Evolutionary conservation across 2,329 filamentous ascomycete genomes (phyloP).

Genomic region (Furcasterigmium sp.): DNA sequence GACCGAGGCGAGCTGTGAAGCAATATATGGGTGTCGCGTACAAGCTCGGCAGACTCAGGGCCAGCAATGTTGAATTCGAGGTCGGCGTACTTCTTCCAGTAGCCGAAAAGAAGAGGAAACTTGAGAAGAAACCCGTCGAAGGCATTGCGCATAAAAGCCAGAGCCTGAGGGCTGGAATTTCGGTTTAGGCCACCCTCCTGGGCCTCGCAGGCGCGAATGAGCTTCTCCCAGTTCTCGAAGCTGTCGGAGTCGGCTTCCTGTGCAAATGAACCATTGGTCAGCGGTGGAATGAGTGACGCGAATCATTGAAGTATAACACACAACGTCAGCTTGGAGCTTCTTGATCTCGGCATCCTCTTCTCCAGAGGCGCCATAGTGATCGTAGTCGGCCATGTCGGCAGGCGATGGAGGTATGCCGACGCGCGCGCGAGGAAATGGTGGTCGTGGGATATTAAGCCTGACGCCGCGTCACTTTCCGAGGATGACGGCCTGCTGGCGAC

Average conservation of each 20-base stretch:
- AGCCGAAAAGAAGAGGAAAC: slow-evolving; percentile 92
- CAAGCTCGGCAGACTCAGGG: slow-evolving; percentile 95
- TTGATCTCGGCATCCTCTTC: slow-evolving; percentile 80
- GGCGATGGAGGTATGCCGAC: not conserved
- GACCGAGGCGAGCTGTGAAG: not conserved
- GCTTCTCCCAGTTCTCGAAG: slow-evolving; percentile 92
- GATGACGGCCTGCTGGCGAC: too few species aligned
- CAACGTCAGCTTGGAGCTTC: slow-evolving; percentile 72
- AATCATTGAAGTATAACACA: slow-evolving; percentile 39
- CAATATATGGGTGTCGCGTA: slow-evolving; percentile 35
- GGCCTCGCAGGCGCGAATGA: slow-evolving; percentile 74
- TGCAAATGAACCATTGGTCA: slow-evolving; percentile 15
- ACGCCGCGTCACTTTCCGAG: too few species aligned
- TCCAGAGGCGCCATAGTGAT: slow-evolving; percentile 65
- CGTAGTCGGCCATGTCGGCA: slow-evolving; percentile 64
- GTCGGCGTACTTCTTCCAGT: slow-evolving; percentile 99
- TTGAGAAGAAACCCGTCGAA: slow-evolving; percentile 93
- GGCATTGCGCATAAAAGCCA: slow-evolving; percentile 77
- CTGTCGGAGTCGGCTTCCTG: slow-evolving; percentile 73
- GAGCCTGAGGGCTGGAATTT: slow-evolving; percentile 92
- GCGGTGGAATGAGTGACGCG: slow-evolving; percentile 5
- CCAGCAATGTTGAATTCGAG: slow-evolving; percentile 95
- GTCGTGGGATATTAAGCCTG: too few species aligned
- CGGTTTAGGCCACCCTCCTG: slow-evolving; percentile 92
- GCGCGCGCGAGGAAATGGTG: too few species aligned